Evolutionary conservation across 2,329 filamentous ascomycete species (phyloP).

Genomic region (Thermothelomyces thermophilus): DNA sequence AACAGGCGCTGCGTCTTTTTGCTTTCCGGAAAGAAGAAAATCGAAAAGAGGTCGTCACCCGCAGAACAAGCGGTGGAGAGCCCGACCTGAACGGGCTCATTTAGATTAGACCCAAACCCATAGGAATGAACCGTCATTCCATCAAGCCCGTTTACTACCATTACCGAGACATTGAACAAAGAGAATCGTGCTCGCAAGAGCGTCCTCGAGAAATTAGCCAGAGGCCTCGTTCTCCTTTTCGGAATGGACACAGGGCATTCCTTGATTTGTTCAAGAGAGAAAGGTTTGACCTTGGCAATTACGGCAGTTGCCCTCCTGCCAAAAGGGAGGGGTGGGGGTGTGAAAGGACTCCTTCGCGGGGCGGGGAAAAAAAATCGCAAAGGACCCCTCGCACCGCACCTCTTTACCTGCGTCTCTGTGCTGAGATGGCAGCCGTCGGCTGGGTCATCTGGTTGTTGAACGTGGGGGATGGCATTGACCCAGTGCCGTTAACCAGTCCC

Average conservation of each 20-base stretch:
- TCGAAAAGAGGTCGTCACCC: slow-evolving; percentile 13
- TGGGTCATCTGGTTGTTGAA: slow-evolving; percentile 26
- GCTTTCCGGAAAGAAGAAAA: slow-evolving; percentile 11
- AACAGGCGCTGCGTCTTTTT: slow-evolving; percentile 18
- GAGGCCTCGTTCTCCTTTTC: neutral
- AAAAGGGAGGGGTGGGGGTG: too few relatives aligned
- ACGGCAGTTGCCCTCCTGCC: too few relatives aligned
- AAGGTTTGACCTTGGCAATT: too few relatives aligned
- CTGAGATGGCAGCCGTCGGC: slow-evolving; percentile 26
- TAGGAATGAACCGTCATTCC: slow-evolving; percentile 34
- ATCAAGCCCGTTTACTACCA: slow-evolving; percentile 53
- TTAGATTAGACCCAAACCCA: slow-evolving; percentile 18
- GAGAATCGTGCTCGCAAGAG: slow-evolving; percentile 25
- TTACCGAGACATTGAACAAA: slow-evolving; percentile 36
- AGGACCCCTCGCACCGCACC: neutral
- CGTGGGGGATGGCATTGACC: slow-evolving; percentile 28
- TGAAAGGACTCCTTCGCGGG: too few relatives aligned
- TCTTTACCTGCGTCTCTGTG: slow-evolving; percentile 25
- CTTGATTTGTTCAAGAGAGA: too few relatives aligned
- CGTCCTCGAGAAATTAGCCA: slow-evolving; percentile 5
- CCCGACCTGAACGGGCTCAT: slow-evolving; percentile 7
- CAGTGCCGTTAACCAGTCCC: slow-evolving; percentile 27
- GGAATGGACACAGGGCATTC: slow-evolving; percentile 1
- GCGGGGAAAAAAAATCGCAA: too few relatives aligned
- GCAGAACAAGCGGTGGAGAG: slow-evolving; percentile 6